Conservation (phyloP, 345 rosid species). For the Salix dunnii region DNA sequence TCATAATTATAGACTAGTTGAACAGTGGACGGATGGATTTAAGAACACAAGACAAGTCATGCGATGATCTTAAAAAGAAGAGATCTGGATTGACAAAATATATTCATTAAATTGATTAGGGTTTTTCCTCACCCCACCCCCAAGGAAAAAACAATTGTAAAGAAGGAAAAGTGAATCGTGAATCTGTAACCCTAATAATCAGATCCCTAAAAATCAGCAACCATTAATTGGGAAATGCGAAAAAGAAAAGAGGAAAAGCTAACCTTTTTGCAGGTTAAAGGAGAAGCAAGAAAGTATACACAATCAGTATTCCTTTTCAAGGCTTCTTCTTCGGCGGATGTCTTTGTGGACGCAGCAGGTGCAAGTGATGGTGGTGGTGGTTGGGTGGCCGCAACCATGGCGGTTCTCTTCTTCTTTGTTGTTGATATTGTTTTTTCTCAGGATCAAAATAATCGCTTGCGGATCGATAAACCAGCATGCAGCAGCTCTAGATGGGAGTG, state of each 20-base stretch:
- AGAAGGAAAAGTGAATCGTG: conserved; percentile 11
- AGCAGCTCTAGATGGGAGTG: not conserved
- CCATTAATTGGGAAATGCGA: not conserved
- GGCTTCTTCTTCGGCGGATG: conserved; percentile 63
- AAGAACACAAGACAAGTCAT: not conserved
- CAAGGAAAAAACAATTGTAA: not conserved
- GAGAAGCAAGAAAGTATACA: conserved; percentile 92
- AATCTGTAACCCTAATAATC: conserved; percentile 38
- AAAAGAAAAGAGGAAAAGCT: not conserved
- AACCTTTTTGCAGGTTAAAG: conserved; percentile 98
- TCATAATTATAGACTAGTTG: not conserved
- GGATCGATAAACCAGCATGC: not conserved
- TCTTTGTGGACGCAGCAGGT: conserved; percentile 16
- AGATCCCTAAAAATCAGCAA: conserved; percentile 11
- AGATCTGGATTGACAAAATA: not conserved
- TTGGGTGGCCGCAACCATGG: conserved; percentile 58
- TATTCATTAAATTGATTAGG: not conserved
- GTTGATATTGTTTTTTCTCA: not conserved
- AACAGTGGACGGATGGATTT: not conserved
- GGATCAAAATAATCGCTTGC: not conserved
- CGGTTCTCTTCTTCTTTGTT: conserved; percentile 13
- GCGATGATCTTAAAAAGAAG: not conserved
- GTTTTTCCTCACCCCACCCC: not conserved
- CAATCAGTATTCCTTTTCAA: conserved; percentile 91
- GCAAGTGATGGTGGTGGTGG: conserved; percentile 35